A percentile compares a stretch with the other conserved stretches of the same genome.
These are phyloP conservation scores for Pleurotus cornucopiae DNA, from an alignment of 768 basidiomycete genomes.

Conservation along the genomic window DNA sequence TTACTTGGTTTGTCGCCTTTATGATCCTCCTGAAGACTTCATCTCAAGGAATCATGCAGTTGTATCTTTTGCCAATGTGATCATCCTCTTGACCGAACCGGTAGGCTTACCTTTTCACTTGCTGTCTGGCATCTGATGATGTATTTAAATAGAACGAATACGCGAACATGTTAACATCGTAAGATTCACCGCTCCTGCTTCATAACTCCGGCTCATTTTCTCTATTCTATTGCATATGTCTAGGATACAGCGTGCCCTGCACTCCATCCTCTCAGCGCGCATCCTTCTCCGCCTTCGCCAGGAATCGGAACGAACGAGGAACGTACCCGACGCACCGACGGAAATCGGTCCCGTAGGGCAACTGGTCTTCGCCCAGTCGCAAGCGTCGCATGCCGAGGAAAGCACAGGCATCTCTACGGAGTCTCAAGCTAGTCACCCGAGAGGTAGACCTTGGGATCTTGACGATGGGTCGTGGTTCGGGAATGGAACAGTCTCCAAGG, in stretches of 20 bases:
- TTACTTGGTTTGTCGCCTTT: neutral
- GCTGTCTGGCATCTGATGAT: neutral
- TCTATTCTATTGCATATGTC: neutral
- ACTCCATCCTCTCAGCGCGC: conserved; percentile 5
- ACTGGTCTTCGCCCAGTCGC: neutral
- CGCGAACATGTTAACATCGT: neutral
- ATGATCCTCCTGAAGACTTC: neutral
- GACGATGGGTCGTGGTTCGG: conserved; percentile 7
- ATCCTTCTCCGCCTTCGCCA: conserved; percentile 4
- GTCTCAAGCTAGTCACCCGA: neutral
- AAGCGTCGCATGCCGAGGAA: neutral
- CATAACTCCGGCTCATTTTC: neutral
- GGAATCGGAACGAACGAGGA: neutral
- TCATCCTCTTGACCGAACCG: neutral
- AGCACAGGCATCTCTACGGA: too few relatives aligned
- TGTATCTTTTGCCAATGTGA: neutral
- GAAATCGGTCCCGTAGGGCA: neutral
- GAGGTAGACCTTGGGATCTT: conserved; percentile 1
- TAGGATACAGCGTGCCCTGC: conserved; percentile 4
- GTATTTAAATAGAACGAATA: neutral
- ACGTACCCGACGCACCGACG: neutral
- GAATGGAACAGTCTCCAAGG: neutral
- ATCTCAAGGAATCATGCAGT: neutral
- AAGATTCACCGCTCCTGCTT: neutral
- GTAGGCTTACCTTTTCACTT: neutral